These are phyloP conservation scores for Suillus weaverae DNA, from an alignment of 768 basidiomycete species.

Conservation along the genomic window DNA sequence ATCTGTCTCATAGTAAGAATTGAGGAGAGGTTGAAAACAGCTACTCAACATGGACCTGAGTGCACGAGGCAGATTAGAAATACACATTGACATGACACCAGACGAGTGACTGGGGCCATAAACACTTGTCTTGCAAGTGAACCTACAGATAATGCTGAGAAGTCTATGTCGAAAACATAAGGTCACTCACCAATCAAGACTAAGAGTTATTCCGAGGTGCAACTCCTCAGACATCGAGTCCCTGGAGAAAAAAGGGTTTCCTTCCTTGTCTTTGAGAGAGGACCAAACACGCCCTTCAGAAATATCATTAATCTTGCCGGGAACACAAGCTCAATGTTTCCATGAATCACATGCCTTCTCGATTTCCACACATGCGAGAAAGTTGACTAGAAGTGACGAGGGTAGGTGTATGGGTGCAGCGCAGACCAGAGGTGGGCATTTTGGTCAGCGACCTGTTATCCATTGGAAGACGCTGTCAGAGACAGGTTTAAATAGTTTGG, in stretches of 20 bases:
- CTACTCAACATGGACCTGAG: slow-evolving; percentile 11
- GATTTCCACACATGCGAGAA: slow-evolving; percentile 15
- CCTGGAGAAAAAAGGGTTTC: slow-evolving; percentile 16
- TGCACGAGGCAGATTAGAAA: slow-evolving; percentile 16
- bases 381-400: slow-evolving; percentile 9
- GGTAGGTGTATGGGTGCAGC: slow-evolving; percentile 16
- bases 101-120: slow-evolving; percentile 23
- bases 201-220: slow-evolving; percentile 18
- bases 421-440: background rate
- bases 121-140: slow-evolving; percentile 13
- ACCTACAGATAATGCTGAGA: slow-evolving; percentile 10
- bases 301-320: slow-evolving; percentile 2
- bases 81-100: slow-evolving; percentile 21
- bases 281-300: slow-evolving; percentile 20
- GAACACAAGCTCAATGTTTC: background rate
- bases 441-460: background rate
- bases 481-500: background rate
- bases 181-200: slow-evolving; percentile 20
- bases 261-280: slow-evolving; percentile 11
- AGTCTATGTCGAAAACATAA: background rate
- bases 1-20: too few relatives aligned
- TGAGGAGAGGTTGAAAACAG: too few relatives aligned
- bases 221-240: slow-evolving; percentile 12
- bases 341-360: slow-evolving; percentile 15
- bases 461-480: background rate